These are phyloP conservation scores for Ganoderma lucidum DNA, from an alignment of 1,284 basidiomycete species.

Conservation along the genomic window DNA sequence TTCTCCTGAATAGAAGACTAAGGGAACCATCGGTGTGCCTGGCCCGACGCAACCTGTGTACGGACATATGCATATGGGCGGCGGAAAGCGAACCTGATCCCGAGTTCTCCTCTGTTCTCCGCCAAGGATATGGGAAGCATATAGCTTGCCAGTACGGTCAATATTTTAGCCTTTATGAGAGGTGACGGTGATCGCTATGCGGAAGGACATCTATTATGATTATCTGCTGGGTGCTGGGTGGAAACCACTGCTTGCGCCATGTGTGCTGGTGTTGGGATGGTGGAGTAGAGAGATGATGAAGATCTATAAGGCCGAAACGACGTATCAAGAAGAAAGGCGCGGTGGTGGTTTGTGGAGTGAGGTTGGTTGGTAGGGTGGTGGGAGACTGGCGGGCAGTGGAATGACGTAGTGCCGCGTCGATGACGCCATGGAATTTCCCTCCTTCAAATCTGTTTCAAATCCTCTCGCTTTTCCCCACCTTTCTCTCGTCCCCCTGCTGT, in stretches of 20 bases:
- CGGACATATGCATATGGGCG: background rate
- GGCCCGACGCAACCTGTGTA: background rate
- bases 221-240: background rate
- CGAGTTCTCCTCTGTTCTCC: background rate
- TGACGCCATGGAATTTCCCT: constrained; percentile 32
- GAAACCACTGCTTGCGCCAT: background rate
- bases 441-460: constrained; percentile 26
- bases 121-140: background rate
- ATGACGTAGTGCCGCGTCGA: constrained; percentile 30
- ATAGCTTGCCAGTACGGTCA: background rate
- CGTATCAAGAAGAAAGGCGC: background rate
- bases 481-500: constrained; percentile 7
- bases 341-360: background rate
- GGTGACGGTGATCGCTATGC: background rate
- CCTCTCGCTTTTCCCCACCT: constrained; percentile 19
- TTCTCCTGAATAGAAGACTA: background rate
- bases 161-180: background rate
- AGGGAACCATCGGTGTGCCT: background rate
- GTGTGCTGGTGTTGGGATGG: background rate
- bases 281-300: background rate
- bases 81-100: background rate
- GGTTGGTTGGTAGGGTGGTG: background rate
- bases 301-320: background rate
- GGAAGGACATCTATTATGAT: background rate
- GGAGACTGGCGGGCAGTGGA: constrained; percentile 17